Evolutionary conservation across 305 asterid species (phyloP), one percentile per base, ranked within the genome.

Genomic region (Coffea humblotiana): DNA sequence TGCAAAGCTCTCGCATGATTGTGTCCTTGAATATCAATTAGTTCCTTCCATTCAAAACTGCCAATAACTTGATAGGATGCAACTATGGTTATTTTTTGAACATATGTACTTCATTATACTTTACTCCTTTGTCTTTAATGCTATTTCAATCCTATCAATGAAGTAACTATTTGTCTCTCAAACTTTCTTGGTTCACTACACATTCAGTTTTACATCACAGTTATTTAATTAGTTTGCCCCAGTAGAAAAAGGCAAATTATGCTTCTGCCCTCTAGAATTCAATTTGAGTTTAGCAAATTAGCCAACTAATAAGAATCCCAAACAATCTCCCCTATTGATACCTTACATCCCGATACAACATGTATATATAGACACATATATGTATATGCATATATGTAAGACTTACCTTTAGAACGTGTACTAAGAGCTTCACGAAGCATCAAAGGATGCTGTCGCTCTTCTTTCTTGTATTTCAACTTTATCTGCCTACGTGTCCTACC

Each of bases 401-500:
- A 75, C 40, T 69, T 79, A 90, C 99, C 97, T 87, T 82, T 90
- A 40, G 92, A 21, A 52, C 96, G 97, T 86, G 71, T 92, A 32
- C 94, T 85, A 74, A 91, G 82, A 80, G 97, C 96, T 71, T 93
- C 98, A 82, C 84, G 89, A 78, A 94, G 94, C 92, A 90, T 85
- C 79, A 89, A 66, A 2, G 98, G 98, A 75, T 93, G 88, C 84
- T 90, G 86, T 68, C 86, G 85, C 89, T 95, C 98, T 90, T 95
- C 98, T 83, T 91, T 92, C 83, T 91, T 95, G 87, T 89, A 94
- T 83, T 95, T 95, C 81, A 86, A 84, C 87, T 88, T 92, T 72
- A 94, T 67, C 76, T 95, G 97, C 23, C 87, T 82, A 45, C 96
- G 96, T 48, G 91, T 88, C 75, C 92, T 93, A 21, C 83, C 97